Evolutionary conservation across 768 basidiomycete genomes (phyloP).

Genomic region (Leccinum boreale): DNA sequence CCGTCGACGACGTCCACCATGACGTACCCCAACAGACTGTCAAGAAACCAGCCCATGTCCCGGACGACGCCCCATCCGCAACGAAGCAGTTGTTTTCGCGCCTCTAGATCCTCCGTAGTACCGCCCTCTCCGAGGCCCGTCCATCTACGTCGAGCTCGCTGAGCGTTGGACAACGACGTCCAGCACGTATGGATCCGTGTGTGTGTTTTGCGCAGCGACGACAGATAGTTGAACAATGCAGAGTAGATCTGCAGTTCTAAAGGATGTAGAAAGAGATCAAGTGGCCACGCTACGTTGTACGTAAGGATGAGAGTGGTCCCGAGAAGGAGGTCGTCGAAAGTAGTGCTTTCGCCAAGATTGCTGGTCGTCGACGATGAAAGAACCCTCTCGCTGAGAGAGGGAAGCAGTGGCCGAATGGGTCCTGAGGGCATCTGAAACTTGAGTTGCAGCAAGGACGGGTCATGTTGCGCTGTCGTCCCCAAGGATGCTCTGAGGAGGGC

Average conservation of each 20-base stretch:
- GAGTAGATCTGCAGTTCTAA: constrained; percentile 73
- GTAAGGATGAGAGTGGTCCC: constrained; percentile 72
- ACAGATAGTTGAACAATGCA: constrained; percentile 76
- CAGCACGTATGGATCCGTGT: constrained; percentile 77
- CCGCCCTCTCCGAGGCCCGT: constrained; percentile 87
- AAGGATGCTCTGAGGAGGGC: constrained; percentile 84
- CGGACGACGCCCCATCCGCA: constrained; percentile 85
- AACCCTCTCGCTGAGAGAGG: constrained; percentile 51
- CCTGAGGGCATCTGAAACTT: constrained; percentile 79
- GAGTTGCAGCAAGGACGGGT: constrained; percentile 69
- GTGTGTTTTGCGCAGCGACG: constrained; percentile 82
- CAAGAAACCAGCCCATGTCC: constrained; percentile 91
- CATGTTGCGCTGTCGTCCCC: constrained; percentile 85
- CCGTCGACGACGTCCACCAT: constrained; percentile 89
- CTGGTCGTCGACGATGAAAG: constrained; percentile 43
- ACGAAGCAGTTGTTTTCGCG: constrained; percentile 62
- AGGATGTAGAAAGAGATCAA: constrained; percentile 83
- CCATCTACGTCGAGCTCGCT: constrained; percentile 81
- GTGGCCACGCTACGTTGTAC: constrained; percentile 79
- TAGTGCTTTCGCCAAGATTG: constrained; percentile 38
- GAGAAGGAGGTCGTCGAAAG: constrained; percentile 73
- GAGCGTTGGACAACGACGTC: constrained; percentile 81
- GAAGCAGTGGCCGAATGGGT: constrained; percentile 76
- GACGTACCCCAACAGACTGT: constrained; percentile 77
- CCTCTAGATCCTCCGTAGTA: constrained; percentile 64